Base-by-base conservation (phyloP, 139 green algal genomes). In the Zygnema cylindricum region DNA sequence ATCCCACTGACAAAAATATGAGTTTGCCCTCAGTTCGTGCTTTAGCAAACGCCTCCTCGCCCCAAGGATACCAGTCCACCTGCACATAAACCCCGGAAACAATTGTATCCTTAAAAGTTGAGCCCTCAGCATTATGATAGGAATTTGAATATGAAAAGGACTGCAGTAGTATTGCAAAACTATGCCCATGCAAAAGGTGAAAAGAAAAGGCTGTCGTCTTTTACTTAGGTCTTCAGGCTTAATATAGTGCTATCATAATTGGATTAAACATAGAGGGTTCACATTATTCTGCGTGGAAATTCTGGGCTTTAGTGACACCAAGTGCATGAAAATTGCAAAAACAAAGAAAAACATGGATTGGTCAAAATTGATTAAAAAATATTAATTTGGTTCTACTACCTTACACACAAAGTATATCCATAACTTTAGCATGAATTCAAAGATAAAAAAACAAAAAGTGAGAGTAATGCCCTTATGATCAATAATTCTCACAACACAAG, bases 21-120 rank as follows among this genome's bases (percentile, higher is more conserved):
- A 96, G 96, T 73, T 95, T 96, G 84, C 96, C 88, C 83, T 96
- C 90, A 30, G 35, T 3, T 32, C 75, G 54, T 0, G 96, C 96
- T 42, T 91, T 92, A 0, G 93, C 90, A 73, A 98, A 96, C 0
- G 96, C 96, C 76, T 98, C 96, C 49, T 94, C 85, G 1, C 94
- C 91, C 96, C 96, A 98, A 0, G 96, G 93, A 75, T 96, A 98
- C 96, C 96, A 98, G 40, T 98, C 95, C 36, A 98, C 95, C 95
- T 97, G 91, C 1, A 32, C n/a, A n/a, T 1, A 32, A 75, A 30
- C 23, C 1, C 1, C 39, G 77, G 3, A 25, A 71, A 54, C 1
- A 2, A 75, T 1, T 25, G 77, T 36, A 38, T 76, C 3, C 0
- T 2, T 2, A 77, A 77, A 39, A 1, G 39, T 41, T 16, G 32